These are phyloP conservation scores for Kitagawia praeruptora DNA, from an alignment of 129 eudicot genomes.

Conservation along the genomic window DNA sequence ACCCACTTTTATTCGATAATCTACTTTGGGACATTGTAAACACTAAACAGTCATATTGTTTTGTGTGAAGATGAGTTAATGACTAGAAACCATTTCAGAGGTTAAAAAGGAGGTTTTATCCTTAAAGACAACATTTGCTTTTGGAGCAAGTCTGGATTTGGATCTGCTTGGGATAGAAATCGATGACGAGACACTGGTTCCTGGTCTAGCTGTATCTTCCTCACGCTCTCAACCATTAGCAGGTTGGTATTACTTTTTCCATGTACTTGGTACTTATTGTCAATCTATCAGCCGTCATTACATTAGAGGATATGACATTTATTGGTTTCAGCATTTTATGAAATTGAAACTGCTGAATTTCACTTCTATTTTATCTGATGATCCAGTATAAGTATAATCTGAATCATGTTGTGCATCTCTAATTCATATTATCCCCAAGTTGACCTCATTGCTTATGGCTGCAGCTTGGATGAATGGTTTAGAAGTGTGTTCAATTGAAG, in stretches of 20 bases:
- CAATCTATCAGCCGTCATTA: not conserved
- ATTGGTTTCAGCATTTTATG: not conserved
- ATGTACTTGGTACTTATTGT: not conserved
- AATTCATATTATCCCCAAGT: not conserved
- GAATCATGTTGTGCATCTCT: not conserved
- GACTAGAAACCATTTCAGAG: slow-evolving; percentile 26
- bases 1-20: not conserved
- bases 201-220: slow-evolving; percentile 87
- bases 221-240: slow-evolving; percentile 86
- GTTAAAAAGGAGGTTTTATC: slow-evolving; percentile 62
- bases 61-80: not conserved
- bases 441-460: slow-evolving; percentile 14
- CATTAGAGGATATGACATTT: not conserved
- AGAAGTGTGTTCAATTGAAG: slow-evolving; percentile 85
- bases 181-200: slow-evolving; percentile 61
- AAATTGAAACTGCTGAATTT: not conserved
- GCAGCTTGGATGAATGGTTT: slow-evolving; percentile 99
- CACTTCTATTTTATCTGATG: not conserved
- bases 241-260: slow-evolving; percentile 36
- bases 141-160: slow-evolving; percentile 82
- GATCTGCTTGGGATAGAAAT: slow-evolving; percentile 88
- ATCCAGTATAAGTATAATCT: not conserved
- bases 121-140: slow-evolving; percentile 40
- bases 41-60: not conserved
- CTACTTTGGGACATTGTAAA: not conserved